Evolutionary conservation across 2,329 filamentous ascomycete genomes (phyloP), one percentile per base, ranked within the genome.

Genomic region (Colletotrichum costaricense): DNA sequence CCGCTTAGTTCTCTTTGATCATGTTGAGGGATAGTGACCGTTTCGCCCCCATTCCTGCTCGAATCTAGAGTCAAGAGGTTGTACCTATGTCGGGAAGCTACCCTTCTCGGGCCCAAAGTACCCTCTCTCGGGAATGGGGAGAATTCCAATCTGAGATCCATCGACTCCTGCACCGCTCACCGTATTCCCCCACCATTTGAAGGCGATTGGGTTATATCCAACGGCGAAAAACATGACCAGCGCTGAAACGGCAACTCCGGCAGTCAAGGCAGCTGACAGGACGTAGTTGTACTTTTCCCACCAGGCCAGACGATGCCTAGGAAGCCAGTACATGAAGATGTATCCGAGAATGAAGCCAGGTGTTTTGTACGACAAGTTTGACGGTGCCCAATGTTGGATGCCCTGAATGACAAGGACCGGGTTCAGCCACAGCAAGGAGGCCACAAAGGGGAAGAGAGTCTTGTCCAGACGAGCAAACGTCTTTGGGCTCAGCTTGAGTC

Each of bases 241-340:
- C 14, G 81, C 85, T 52, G 80, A 81, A 56, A 86, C 75, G 30
- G 85, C 85, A 4, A 87, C 80, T 8, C 84, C 85, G 5, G 82
- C 83, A 11, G 81, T 83, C 64, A 87, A 76, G 6, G 83, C 83
- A 0, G 85, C 83, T 11, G 83, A 85, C 3, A 87, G 77, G 3
- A 85, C 81, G 75, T 86, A 87, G 77, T 86, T 86, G 78, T 86
- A 87, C 80, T 86, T 84, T 58, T 83, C 80, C 83, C 84, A 86
- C 83, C 84, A 86, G 1, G 84, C 83, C 60, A 83, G 75, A 14
- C 79, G 78, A 67, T 82, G 80, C 16, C 82, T 77, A 1, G 81
- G 82, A 2, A 87, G 75, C 78, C 81, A 84, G 76, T 84, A 84
- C 84, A 85, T 85, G 79, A 86, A 86, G 67, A 85, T 75, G 64